phyloP scores from a whole-genome alignment of 2,329 filamentous ascomycete species.

The Fusarium pseudocircinatum region DNA sequence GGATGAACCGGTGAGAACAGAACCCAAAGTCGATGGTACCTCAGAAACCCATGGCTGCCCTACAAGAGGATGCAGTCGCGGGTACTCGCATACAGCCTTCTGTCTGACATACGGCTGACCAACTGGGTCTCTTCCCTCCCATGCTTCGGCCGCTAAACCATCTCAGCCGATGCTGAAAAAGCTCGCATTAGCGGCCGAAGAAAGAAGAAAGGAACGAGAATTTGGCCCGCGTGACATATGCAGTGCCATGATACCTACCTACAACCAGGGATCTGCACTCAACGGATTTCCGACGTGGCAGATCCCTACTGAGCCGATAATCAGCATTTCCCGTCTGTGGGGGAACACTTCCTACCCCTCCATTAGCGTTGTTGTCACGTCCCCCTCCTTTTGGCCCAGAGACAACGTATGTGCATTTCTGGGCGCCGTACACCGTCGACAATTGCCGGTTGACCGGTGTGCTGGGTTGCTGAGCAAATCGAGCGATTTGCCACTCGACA shows the following conservation, averaged over 20 bases:
- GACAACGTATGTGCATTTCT: not conserved
- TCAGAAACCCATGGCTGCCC: not conserved
- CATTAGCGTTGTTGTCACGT: not conserved
- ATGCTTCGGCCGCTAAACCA: not conserved
- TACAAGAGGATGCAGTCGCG: not conserved
- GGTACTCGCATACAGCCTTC: not conserved
- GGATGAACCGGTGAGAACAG: not conserved
- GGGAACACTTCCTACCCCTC: not conserved
- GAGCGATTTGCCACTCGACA: not conserved
- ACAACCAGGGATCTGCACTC: not conserved
- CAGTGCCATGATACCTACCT: not conserved
- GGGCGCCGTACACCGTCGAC: not conserved
- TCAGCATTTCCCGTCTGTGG: not conserved
- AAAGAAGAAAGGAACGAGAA: not conserved
- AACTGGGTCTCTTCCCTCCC: not conserved
- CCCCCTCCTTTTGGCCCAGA: not conserved
- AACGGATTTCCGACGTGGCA: not conserved
- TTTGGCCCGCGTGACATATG: not conserved
- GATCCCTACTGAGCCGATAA: not conserved
- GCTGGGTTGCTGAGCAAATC: not conserved
- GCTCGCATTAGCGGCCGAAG: not conserved
- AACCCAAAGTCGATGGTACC: not conserved
- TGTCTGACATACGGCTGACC: not conserved
- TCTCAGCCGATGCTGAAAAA: slow-evolving; percentile 1
- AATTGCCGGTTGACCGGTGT: not conserved